Evolutionary conservation across 257 asterid genomes (phyloP).

Genomic region (Ilex aquifolium): DNA sequence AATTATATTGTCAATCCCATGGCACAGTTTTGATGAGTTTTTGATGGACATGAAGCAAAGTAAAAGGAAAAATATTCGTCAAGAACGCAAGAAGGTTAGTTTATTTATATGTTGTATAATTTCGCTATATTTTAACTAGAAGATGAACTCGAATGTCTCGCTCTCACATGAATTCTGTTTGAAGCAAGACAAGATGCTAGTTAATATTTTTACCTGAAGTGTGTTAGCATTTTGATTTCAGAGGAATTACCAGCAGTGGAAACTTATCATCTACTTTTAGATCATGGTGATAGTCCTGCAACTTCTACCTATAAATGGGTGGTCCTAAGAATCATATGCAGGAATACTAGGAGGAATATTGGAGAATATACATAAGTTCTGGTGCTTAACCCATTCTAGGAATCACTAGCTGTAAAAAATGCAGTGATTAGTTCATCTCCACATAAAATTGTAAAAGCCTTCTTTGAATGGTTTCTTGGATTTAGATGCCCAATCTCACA

Average conservation of each 20-base stretch:
- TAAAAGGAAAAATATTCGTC: constrained; percentile 93
- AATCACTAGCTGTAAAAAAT: not conserved
- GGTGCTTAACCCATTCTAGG: not conserved
- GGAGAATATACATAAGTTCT: not conserved
- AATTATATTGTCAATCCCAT: constrained; percentile 11
- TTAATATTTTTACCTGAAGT: too few species aligned
- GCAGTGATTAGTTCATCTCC: not conserved
- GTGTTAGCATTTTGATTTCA: too few species aligned
- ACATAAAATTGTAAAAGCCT: too few species aligned
- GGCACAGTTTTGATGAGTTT: constrained; percentile 87
- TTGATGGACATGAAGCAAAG: constrained; percentile 98
- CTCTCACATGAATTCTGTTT: too few species aligned
- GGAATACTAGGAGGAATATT: not conserved
- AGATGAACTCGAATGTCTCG: too few species aligned
- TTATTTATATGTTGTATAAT: constrained; percentile 3
- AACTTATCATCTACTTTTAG: too few species aligned
- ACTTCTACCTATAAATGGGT: too few species aligned
- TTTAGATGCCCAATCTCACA: not conserved
- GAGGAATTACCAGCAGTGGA: too few species aligned
- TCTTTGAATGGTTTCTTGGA: not conserved
- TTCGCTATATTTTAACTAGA: not conserved
- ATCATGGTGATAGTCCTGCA: too few species aligned
- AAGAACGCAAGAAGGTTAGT: constrained; percentile 92
- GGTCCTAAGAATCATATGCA: too few species aligned
- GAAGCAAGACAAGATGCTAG: too few species aligned